Evolutionary conservation across 2,329 filamentous ascomycete species (phyloP).

Genomic region (Epichloe bromicola): DNA sequence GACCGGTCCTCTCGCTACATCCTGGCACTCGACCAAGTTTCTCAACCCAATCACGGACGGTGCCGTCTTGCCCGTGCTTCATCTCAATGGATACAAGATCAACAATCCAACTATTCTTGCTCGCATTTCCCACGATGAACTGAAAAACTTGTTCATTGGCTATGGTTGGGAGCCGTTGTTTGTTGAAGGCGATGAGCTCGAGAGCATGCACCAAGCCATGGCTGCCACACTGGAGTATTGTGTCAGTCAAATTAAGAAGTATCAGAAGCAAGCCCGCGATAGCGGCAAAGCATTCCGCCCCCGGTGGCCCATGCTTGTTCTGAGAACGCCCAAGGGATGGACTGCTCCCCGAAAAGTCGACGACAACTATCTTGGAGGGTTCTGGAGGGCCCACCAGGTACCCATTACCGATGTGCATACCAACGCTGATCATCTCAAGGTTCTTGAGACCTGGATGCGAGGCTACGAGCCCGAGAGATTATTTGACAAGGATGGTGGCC

Average conservation of each 20-base stretch:
- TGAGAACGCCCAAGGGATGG: conserved; percentile 71
- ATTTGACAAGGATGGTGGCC: conserved; percentile 50
- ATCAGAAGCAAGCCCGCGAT: conserved; percentile 59
- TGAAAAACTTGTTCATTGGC: conserved; percentile 54
- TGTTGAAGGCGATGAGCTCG: conserved; percentile 61
- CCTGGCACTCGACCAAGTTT: conserved; percentile 75
- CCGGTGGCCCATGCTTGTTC: conserved; percentile 70
- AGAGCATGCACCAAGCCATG: conserved; percentile 74
- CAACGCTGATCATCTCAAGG: conserved; percentile 51
- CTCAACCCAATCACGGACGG: conserved; percentile 68
- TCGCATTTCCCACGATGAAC: conserved; percentile 60
- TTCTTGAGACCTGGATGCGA: conserved; percentile 66
- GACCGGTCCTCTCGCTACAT: conserved; percentile 64
- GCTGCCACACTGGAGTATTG: conserved; percentile 62
- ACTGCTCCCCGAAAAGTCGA: conserved; percentile 61
- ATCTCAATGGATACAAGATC: conserved; percentile 78
- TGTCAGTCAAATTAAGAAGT: conserved; percentile 52
- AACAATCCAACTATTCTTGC: conserved; percentile 66
- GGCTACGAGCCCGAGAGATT: conserved; percentile 62
- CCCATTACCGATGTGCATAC: conserved; percentile 57
- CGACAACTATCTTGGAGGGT: conserved; percentile 59
- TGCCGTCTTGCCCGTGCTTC: conserved; percentile 63
- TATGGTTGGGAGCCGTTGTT: conserved; percentile 74
- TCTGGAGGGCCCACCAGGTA: conserved; percentile 68
- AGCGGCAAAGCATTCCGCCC: conserved; percentile 57